These are phyloP conservation scores for Malus asiatica DNA, from an alignment of 306 rosid genomes.

Conservation along the genomic window DNA sequence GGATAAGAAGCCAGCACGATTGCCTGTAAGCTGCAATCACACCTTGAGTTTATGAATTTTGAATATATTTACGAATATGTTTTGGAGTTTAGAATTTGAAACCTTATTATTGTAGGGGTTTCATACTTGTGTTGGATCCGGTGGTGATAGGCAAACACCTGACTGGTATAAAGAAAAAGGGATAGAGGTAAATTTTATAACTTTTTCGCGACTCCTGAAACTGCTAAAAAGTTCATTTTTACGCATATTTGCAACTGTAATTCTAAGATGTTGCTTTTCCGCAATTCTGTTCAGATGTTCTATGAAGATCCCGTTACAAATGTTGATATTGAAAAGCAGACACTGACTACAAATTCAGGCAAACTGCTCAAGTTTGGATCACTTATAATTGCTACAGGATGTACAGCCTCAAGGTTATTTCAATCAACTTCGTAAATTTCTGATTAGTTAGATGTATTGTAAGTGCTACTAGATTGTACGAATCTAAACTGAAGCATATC, in stretches of 20 bases:
- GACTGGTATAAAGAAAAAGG: constrained; percentile 91
- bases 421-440: neutral
- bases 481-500: constrained; percentile 8
- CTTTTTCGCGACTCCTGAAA: neutral
- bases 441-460: neutral
- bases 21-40: constrained; percentile 50
- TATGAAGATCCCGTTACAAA: constrained; percentile 64
- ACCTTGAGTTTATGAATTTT: neutral
- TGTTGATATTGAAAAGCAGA: constrained; percentile 60
- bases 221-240: neutral
- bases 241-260: neutral
- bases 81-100: neutral
- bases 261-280: neutral
- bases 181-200: constrained; percentile 56
- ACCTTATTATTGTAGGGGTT: constrained; percentile 51
- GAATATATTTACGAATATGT: neutral
- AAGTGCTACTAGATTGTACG: neutral
- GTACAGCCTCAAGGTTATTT: constrained; percentile 69
- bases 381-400: constrained; percentile 75
- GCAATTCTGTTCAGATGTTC: constrained; percentile 42
- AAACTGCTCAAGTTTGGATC: constrained; percentile 82
- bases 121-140: constrained; percentile 95
- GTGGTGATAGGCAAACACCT: constrained; percentile 92
- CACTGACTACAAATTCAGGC: constrained; percentile 69
- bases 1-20: constrained; percentile 88